phyloP scores from a whole-genome alignment of 2,329 filamentous ascomycete genomes.

The Penicillium sp. region DNA sequence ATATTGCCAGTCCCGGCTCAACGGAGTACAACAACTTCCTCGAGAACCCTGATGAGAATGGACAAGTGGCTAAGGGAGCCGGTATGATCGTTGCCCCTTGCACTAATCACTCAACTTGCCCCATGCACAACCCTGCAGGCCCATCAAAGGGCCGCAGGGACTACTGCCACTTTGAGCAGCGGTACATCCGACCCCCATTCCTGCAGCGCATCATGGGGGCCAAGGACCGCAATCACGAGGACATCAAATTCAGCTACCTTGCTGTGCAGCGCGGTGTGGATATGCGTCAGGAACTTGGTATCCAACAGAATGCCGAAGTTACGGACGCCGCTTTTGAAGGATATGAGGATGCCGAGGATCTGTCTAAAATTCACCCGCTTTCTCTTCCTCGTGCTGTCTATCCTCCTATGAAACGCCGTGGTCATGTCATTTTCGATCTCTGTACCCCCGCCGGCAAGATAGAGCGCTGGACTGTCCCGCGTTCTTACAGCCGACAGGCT shows the following conservation, averaged over 20 bases:
- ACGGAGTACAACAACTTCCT: conserved; percentile 42
- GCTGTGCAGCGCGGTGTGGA: conserved; percentile 77
- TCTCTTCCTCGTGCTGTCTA: conserved; percentile 77
- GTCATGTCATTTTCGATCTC: conserved; percentile 85
- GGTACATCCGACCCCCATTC: conserved; percentile 81
- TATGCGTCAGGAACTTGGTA: conserved; percentile 45
- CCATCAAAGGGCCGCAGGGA: conserved; percentile 76
- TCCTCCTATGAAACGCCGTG: conserved; percentile 80
- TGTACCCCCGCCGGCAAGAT: conserved; percentile 84
- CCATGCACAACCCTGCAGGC: conserved; percentile 79
- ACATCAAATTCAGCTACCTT: conserved; percentile 87
- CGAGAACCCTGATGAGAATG: conserved; percentile 29
- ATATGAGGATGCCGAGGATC: conserved; percentile 56
- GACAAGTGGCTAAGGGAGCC: conserved; percentile 50
- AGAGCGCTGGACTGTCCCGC: conserved; percentile 91
- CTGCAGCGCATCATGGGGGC: conserved; percentile 72
- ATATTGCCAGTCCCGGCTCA: conserved; percentile 64
- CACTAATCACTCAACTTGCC: conserved; percentile 84
- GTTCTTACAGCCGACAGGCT: conserved; percentile 75
- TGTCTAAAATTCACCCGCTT: conserved; percentile 52
- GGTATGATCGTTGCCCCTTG: conserved; percentile 69
- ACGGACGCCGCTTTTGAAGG: conserved; percentile 71
- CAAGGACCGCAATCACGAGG: conserved; percentile 77
- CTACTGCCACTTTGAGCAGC: conserved; percentile 86
- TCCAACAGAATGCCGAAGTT: conserved; percentile 57